Base-by-base conservation (phyloP, 805 yeast species). In the Starmerella apicola region DNA sequence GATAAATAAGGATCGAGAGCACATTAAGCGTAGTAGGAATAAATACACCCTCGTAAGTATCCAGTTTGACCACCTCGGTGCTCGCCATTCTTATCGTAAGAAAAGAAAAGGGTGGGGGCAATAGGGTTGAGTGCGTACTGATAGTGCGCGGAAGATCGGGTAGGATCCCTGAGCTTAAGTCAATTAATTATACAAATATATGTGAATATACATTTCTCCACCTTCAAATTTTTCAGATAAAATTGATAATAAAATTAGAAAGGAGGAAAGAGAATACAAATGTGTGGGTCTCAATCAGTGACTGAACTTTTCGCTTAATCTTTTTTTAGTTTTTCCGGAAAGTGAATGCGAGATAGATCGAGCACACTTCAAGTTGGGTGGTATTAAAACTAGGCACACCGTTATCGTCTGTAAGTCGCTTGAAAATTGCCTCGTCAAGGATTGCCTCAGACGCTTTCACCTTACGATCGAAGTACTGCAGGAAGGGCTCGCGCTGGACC, bases 21-120 rank as follows among this genome's bases (percentile, higher is more conserved):
- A 91, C 96, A 60, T 91, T 91, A 30, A 91, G 65, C 0, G 95
- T 74, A 0, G 97, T 91, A 9, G 99, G 98, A 13, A 91, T 70
- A 54, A 93, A 86, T 2, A 86, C 96, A 13, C 96, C 97, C 43
- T 75, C 78, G 45, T 78, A 76, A 0, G 95, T 88, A 32, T 78
- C 84, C 37, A 86, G 63, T 52, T 86, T 86, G 15, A 39, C 26
- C 10, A 26, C 20, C 18, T 7, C 41, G 30, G 44, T 12, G 10
- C 9, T 31, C 27, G 16, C 36, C 31, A 32, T 31, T 17, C n/a
- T n/a, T n/a, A n/a, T n/a, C n/a, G n/a, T n/a, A n/a, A n/a, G n/a
- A n/a, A n/a, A n/a, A n/a, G n/a, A n/a, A n/a, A n/a, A n/a, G n/a
- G n/a, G n/a, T n/a, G n/a, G n/a, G n/a, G n/a, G n/a, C n/a, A n/a